Conservation (phyloP, 148 eudicot species). For the Diospyros lotus region DNA sequence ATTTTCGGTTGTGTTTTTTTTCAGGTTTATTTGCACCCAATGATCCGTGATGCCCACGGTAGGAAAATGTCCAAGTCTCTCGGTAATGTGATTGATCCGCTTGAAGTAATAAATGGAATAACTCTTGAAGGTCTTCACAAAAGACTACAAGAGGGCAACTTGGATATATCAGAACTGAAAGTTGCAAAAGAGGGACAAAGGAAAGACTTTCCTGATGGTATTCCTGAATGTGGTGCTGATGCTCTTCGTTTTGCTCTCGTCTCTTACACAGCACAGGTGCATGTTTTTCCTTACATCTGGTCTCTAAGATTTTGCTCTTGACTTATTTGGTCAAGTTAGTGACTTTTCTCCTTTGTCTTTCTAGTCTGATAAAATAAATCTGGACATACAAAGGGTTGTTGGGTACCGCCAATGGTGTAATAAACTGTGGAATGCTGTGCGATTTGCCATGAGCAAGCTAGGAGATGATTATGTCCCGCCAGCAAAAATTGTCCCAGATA, state of each 20-base stretch:
- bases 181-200: conserved; percentile 79
- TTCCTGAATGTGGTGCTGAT: conserved; percentile 96
- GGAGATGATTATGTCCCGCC: conserved; percentile 81
- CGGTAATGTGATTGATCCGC: conserved; percentile 92
- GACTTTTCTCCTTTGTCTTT: conserved; percentile 13
- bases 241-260: conserved; percentile 95
- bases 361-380: conserved; percentile 89
- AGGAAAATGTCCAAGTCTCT: conserved; percentile 96
- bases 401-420: conserved; percentile 99
- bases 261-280: conserved; percentile 95
- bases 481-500: conserved; percentile 33
- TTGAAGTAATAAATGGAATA: conserved; percentile 85
- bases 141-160: conserved; percentile 83
- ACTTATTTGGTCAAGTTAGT: neutral
- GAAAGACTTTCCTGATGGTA: conserved; percentile 87
- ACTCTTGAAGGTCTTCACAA: conserved; percentile 75
- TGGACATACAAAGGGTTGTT: conserved; percentile 86
- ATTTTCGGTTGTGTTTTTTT: conserved; percentile 1
- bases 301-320: neutral
- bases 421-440: conserved; percentile 89
- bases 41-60: conserved; percentile 97
- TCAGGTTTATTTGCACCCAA: conserved; percentile 95
- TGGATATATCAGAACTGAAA: conserved; percentile 61
- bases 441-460: conserved; percentile 86
- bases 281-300: conserved; percentile 5